Evolutionary conservation across 2,329 filamentous ascomycete species (phyloP).

Genomic region (Sporothrix variecibatus): DNA sequence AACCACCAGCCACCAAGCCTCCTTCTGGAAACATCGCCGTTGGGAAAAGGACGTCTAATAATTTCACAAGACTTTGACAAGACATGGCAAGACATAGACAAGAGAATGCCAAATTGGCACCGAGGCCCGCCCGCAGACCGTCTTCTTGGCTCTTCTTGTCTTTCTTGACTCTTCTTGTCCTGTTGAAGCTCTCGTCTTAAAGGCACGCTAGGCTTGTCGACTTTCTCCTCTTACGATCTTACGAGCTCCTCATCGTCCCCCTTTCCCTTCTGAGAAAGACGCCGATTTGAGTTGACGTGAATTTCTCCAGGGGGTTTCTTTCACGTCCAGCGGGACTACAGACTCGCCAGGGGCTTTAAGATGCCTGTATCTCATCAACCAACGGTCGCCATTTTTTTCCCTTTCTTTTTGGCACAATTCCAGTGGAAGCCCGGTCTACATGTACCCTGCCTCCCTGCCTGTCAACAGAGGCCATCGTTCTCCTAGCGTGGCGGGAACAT

Average conservation of each 20-base stretch:
- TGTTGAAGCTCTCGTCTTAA: not conserved
- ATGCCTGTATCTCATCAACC: not conserved
- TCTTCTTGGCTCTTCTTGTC: not conserved
- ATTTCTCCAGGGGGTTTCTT: not conserved
- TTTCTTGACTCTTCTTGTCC: not conserved
- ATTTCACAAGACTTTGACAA: too few species aligned
- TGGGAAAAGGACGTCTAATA: not conserved
- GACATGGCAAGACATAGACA: not conserved
- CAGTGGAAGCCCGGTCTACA: not conserved
- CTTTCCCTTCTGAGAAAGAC: not conserved
- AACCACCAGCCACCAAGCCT: not conserved
- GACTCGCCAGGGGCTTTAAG: not conserved
- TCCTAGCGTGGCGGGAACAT: not conserved
- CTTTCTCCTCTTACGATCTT: not conserved
- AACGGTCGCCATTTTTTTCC: too few species aligned
- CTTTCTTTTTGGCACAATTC: too few species aligned
- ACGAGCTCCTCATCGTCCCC: not conserved
- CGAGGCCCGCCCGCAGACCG: not conserved
- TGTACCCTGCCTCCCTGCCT: not conserved
- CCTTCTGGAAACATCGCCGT: slow-evolving; percentile 9
- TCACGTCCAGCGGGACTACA: not conserved
- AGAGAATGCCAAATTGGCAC: not conserved
- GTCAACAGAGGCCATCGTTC: not conserved
- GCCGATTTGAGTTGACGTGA: slow-evolving; percentile 5
- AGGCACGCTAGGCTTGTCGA: not conserved